Base-by-base conservation (phyloP, 2,329 filamentous ascomycete species). In the Fusarium illudens region DNA sequence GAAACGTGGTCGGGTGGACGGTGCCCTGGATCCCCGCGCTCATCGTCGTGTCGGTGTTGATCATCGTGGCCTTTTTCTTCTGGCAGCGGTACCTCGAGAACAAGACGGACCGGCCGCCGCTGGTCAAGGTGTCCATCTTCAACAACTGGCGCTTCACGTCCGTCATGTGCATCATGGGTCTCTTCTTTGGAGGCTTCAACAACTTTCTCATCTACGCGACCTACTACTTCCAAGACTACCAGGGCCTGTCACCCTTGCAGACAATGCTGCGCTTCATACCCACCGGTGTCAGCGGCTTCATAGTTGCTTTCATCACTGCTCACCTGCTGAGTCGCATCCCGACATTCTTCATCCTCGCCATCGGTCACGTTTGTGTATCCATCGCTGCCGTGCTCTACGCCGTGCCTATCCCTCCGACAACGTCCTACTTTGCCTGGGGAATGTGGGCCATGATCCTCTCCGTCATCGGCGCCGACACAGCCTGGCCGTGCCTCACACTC, bases 181-280 rank as follows among this genome's bases (percentile, higher is more conserved):
- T 92, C 2, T 92, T 91, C 79, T 92, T 90, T 71, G 84, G 86
- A 17, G 81, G 84, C 2, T 92, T 92, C 79, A 91, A 90, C 78
- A 89, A 89, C 75, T 91, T 85, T 68, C 78, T 91, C 36, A 82
- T 92, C 63, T 91, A 86, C 70, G 85, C 88, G 2, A 92, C 90
- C 5, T 92, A 90, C 76, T 91, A 87, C 77, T 92, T 87, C 77
- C 90, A 92, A 76, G 84, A 89, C 66, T 92, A 86, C 74, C 88
- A 90, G 70, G 86, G 84, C 0, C 81, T 88, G 2, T 83, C 82
- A 1, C 81, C 89, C 1, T 79, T 92, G n/a, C 85, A 91, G 66
- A 92, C 90, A 0, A 91, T 89, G 12, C 75, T 92, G 9, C 87
- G 89, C 4, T 92, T 92, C 75, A 81, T 92, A 9, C 90, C 90